A percentile compares a stretch with the other conserved stretches of the same genome.
phyloP scores from a whole-genome alignment of 1,139 yeast genomes.

The Suhomyces yuchorum region DNA sequence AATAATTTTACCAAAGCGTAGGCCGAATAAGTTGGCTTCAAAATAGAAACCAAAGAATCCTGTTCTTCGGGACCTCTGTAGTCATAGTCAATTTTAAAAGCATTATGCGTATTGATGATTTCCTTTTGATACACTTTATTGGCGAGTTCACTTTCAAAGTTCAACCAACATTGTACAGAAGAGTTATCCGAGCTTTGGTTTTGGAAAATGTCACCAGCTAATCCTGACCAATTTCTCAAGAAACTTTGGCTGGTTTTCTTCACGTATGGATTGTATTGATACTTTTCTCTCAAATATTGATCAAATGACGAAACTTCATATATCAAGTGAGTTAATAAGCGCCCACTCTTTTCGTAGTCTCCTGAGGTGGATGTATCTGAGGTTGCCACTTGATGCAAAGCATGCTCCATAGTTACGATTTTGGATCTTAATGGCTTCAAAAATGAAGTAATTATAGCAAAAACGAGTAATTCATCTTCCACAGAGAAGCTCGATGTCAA shows the following conservation, averaged over 20 bases:
- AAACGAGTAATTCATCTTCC: constrained; percentile 33
- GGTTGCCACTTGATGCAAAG: constrained; percentile 1
- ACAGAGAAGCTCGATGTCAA: constrained; percentile 35
- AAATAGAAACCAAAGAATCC: constrained; percentile 22
- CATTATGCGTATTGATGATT: constrained; percentile 53
- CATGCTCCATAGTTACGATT: constrained; percentile 29
- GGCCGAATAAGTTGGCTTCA: constrained; percentile 70
- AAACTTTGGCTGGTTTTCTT: constrained; percentile 31
- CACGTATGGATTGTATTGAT: constrained; percentile 56
- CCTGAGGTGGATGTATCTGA: constrained; percentile 19
- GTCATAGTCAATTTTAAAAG: constrained; percentile 65
- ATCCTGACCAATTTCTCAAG: constrained; percentile 54
- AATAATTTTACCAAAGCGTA: constrained; percentile 61
- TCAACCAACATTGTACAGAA: constrained; percentile 58
- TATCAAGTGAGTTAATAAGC: constrained; percentile 60
- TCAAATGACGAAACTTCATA: constrained; percentile 64
- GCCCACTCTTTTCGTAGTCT: constrained; percentile 44
- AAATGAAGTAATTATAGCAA: constrained; percentile 58
- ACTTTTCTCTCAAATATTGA: constrained; percentile 51
- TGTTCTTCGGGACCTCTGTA: constrained; percentile 45
- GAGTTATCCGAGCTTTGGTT: constrained; percentile 37
- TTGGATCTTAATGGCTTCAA: constrained; percentile 55
- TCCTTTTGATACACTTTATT: constrained; percentile 55
- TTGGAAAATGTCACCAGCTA: constrained; percentile 56
- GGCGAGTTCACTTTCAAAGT: constrained; percentile 62